Evolutionary conservation across 2,329 filamentous ascomycete genomes (phyloP).

Genomic region (Colletotrichum karsti): DNA sequence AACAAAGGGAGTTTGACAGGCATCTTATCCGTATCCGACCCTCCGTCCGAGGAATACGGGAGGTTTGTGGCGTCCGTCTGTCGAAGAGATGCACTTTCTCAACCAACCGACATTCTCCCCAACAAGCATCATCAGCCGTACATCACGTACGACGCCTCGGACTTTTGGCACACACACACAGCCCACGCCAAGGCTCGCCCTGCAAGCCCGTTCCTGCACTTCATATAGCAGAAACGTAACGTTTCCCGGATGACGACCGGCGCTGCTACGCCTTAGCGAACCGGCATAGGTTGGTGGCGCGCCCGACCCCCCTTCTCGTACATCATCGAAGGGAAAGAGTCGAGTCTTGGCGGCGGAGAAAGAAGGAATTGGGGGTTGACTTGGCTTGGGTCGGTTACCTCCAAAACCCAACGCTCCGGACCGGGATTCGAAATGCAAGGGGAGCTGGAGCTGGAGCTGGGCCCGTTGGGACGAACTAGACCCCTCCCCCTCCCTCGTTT

Average conservation of each 20-base stretch:
- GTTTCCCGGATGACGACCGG: not conserved
- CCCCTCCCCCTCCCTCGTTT: not conserved
- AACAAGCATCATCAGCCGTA: not conserved
- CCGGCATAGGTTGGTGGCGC: not conserved
- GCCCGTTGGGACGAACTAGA: not conserved
- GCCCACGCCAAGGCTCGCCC: not conserved
- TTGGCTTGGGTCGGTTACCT: not conserved
- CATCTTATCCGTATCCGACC: not conserved
- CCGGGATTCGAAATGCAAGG: slow-evolving; percentile 1
- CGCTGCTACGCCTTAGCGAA: not conserved
- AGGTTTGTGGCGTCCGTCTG: not conserved
- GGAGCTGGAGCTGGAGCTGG: not conserved
- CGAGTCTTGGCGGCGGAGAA: not conserved
- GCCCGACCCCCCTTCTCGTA: not conserved
- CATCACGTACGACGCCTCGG: not conserved
- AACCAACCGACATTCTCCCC: not conserved
- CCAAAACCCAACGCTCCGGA: not conserved
- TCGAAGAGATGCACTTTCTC: not conserved
- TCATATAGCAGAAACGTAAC: not conserved
- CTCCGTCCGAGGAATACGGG: slow-evolving; percentile 4
- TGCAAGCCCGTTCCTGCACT: not conserved
- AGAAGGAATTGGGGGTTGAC: too few relatives aligned
- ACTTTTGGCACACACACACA: not conserved
- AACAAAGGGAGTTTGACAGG: not conserved
- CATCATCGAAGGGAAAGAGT: not conserved